Percentiles rank a stretch among this genome's conserved stretches.
Evolutionary conservation across 202 grass and related monocot species (phyloP).

Genomic region (Schoenoplectus triqueter): DNA sequence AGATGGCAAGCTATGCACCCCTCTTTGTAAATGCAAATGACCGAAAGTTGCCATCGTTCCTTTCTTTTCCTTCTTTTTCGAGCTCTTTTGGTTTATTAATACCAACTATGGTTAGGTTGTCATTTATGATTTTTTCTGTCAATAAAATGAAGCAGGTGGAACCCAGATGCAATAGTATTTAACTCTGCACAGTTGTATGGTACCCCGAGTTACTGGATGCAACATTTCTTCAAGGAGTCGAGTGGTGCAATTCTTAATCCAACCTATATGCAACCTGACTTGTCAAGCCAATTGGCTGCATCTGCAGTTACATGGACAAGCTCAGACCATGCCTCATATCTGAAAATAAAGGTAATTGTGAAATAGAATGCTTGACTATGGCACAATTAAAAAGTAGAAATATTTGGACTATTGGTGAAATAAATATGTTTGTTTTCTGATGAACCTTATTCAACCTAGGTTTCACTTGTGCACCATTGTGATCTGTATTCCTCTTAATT

Average conservation of each 20-base stretch:
- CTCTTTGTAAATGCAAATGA: conserved; percentile 91
- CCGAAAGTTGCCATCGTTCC: conserved; percentile 48
- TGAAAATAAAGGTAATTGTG: conserved; percentile 74
- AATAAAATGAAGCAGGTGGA: conserved; percentile 55
- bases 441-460: not conserved
- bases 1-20: conserved; percentile 85
- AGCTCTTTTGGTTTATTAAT: not conserved
- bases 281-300: conserved; percentile 54
- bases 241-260: conserved; percentile 65
- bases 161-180: conserved; percentile 84
- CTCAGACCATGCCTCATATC: conserved; percentile 49
- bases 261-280: conserved; percentile 41
- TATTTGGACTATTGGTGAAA: not conserved
- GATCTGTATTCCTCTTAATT: not conserved
- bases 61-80: not conserved
- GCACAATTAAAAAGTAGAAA: not conserved
- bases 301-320: conserved; percentile 76
- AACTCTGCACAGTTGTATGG: conserved; percentile 84
- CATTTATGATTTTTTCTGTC: conserved; percentile 1
- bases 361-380: conserved; percentile 1
- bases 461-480: not conserved
- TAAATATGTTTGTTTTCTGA: not conserved
- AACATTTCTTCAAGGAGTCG: conserved; percentile 94
- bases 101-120: conserved; percentile 25
- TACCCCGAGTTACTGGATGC: conserved; percentile 95